Conservation (phyloP, 371 early-diverging fungal genomes). For the Apophysomyces ossiformis region DNA sequence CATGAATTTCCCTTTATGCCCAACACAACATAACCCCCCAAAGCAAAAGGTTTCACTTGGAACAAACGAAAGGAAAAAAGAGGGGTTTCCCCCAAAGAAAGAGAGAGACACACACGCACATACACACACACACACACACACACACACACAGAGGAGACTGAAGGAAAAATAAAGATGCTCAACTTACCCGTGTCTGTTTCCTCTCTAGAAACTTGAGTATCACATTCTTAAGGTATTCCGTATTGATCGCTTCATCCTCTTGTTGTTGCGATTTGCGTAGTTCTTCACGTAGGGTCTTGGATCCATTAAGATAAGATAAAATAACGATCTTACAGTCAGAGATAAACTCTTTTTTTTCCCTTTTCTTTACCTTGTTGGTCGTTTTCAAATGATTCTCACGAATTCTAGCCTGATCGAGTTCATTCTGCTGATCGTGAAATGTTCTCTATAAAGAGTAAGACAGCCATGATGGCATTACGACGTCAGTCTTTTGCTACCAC, state of each 20-base stretch:
- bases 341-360: not conserved
- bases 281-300: slow-evolving; percentile 64
- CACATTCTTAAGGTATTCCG: slow-evolving; percentile 84
- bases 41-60: not conserved
- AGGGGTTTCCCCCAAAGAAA: too few species aligned
- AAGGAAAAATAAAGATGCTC: too few species aligned
- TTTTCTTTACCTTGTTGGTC: slow-evolving; percentile 51
- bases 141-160: too few species aligned
- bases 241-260: slow-evolving; percentile 53
- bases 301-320: not conserved
- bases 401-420: slow-evolving; percentile 56
- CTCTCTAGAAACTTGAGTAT: slow-evolving; percentile 83
- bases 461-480: not conserved
- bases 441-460: slow-evolving; percentile 8
- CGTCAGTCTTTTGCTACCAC: not conserved
- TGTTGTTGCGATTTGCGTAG: slow-evolving; percentile 44
- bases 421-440: slow-evolving; percentile 29
- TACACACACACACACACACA: too few species aligned
- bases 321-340: not conserved
- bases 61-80: too few species aligned
- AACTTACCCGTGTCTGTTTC: slow-evolving; percentile 66
- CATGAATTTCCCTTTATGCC: not conserved
- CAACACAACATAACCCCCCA: too few species aligned
- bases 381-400: slow-evolving; percentile 64
- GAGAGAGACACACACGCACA: too few species aligned